Evolutionary conservation across 2,329 filamentous ascomycete genomes (phyloP), one percentile per base, ranked within the genome.

Genomic region (Lojkania enalia): DNA sequence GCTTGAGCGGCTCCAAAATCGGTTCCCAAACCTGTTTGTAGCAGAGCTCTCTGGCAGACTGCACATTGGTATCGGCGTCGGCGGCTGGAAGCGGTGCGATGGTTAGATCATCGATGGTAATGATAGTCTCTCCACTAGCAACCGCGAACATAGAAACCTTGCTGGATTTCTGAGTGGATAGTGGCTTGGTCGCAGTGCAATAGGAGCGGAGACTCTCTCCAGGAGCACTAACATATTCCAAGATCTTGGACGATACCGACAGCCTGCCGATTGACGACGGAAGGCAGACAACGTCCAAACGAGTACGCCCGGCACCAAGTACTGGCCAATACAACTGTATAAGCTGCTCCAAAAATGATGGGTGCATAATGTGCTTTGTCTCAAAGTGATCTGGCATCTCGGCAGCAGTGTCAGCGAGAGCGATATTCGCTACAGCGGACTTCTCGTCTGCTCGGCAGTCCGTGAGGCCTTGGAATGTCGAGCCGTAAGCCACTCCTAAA

Each of bases 381-480:
- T 65, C 60, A n/a, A 51, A 27, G 20, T 58, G 51, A 35, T 63
- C 42, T n/a, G 62, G 60, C 60, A 65, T 64, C 13, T 64, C 60
- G 1, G 36, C 20, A 4, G 23, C 27, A 4, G 62, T 65, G 38
- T 60, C 52, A 14, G 51, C 35, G 18, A 44, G 18, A 2, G 40
- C 39, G 5, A 66, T 54, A 11, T 46, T 37, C 3, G 60, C 57
- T 3, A 65, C 51, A 2, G 66, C 64, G 21, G 61, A 57, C 4
- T 36, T 39, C 16, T 58, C 54, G 9, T 67, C 71, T 3, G 75
- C 73, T 16, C 66, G 68, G 54, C 74, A 77, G 42, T 75, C 72
- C 32, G 67, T 64, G 7, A 83, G 52, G 3, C 77, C 74, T 55
- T 78, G 77, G 64, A 83, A 82, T 0, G 70, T 71, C 1, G 72